Base-by-base conservation (phyloP, 2,329 filamentous ascomycete genomes). In the Sordariomycetes sp. region DNA sequence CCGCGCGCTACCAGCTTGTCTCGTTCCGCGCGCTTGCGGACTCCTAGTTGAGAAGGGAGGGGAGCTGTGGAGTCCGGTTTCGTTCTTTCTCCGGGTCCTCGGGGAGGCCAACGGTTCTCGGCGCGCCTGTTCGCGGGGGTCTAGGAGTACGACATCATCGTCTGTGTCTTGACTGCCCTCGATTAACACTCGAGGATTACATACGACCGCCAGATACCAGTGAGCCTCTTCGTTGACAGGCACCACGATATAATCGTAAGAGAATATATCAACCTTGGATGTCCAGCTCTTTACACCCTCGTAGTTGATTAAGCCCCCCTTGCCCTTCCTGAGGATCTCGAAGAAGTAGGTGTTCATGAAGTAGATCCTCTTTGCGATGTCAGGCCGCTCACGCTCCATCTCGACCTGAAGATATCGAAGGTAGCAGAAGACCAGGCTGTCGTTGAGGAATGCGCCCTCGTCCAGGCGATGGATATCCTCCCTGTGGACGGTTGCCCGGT, bases 311-410 rank as follows among this genome's bases (percentile, higher is more conserved):
- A 54, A 53, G 6, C 35, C 16, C 0, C 70, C 73, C 59, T 77
- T 78, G 8, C 71, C 72, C 35, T 83, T 85, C 20, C 81, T 89
- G 52, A 97, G 78, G 54, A 86, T 87, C 22, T 87, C 83, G 67
- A 89, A 97, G 71, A 97, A 97, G 71, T 90, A 96, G 0, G 90
- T 94, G 68, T 92, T 97, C 75, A 96, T 93, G 64, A 96, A 88
- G 68, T 95, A 90, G 3, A 96, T 83, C 56, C 84, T 83, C 60
- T 82, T 76, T 0, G 84, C 74, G 3, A 85, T 64, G 53, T 82
- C 75, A 0, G 82, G 78, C 1, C 78, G 76, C 12, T 78, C 74
- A 46, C 74, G 70, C 62, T 83, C 79, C 40, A 88, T 70, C 50
- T 79, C 72, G 59, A 80, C 74, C 66, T 92, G 85, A 6, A 93